Base-by-base conservation (phyloP, 2,329 filamentous ascomycete species). In the Colletotrichum sp. region DNA sequence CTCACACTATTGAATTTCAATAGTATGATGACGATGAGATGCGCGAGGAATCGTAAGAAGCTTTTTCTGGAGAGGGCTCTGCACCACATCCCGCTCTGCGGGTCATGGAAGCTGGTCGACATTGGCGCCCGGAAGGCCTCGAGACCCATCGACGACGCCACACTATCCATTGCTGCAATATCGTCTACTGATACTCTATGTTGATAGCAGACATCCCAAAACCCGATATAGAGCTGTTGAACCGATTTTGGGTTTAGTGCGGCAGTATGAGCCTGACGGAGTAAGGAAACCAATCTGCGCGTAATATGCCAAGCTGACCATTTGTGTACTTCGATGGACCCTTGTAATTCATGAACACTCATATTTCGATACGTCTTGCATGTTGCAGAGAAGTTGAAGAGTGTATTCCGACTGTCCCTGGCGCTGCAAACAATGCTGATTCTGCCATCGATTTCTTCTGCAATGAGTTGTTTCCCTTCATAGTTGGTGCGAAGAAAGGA, bases 401-500 rank as follows among this genome's bases (percentile, higher is more conserved):
- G 44, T 4, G n/a, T 8, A 5, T 21, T 0, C 10, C n/a, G 44
- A 21, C 44, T 52, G 2, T 2, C n/a, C 0, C 1, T 52, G 2
- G n/a, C 44, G n/a, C 44, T 5, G 3, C 12, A 2, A 5, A 0
- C 5, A 6, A 52, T 52, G 6, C n/a, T 21, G 6, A 12, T 4
- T 21, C 44, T 3, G 44, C 44, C 2, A 13, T 52, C 6, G 6
- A 52, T 1, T 12, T 13, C n/a, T 3, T 8, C 3, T 52, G 10
- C 44, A 21, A 21, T 21, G 44, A 52, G n/a, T 13, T 52, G 1
- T 52, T 52, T 52, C 2, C 44, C 44, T 21, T 0, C 10, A 21
- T 52, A 52, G 6, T 52, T 1, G 0, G 44, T 52, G 6, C 44
- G 44, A 12, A 52, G 44, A 52, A 52, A 52, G 10, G n/a, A 52